Evolutionary conservation across 208 protist species (phyloP), one percentile per base, ranked within the genome.

Genomic region (Porcisia deanei): DNA sequence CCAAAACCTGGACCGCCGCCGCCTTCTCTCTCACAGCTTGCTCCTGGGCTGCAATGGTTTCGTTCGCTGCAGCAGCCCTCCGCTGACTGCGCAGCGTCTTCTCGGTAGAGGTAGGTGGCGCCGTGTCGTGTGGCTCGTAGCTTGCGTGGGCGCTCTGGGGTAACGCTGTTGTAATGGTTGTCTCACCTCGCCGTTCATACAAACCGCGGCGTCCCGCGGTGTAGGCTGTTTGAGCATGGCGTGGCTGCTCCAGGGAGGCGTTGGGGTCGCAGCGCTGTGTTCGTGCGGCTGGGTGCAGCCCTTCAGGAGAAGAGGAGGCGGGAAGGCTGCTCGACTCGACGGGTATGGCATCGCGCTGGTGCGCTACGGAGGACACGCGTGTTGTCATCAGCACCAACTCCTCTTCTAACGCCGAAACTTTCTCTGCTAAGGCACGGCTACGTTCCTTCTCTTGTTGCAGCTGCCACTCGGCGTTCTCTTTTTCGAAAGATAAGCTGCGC

Each of bases 361-460:
- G 45, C 18, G 60, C 71, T 8, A 22, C 81, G 18, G 54, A 66
- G 43, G 30, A 65, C 64, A 68, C 58, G 81, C 59, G 79, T 53
- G 76, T 61, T 22, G 73, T 75, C 76, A 84, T 34, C 41, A 84
- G 68, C 63, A 76, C 41, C 57, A 85, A 80, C 54, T 93, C 86
- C 20, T 60, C 77, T 76, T 93, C 82, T 25, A 96, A 79, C 14
- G 60, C 59, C 4, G 45, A 34, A 9, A 96, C 82, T 60, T 80
- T 79, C 14, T 85, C 76, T 49, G 88, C 77, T 34, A 96, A 72
- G 53, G 80, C 43, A 8, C 68, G 71, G 63, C 75, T 91, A 61
- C 84, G 85, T 61, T 92, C 85, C 49, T 88, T 79, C 54, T 90
- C 86, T 66, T 88, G 83, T n/a, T 87, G 81, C 69, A 88, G 71